Conservation (phyloP, 192 early-diverging fungal species). For the Dimargaris cristalligena region DNA sequence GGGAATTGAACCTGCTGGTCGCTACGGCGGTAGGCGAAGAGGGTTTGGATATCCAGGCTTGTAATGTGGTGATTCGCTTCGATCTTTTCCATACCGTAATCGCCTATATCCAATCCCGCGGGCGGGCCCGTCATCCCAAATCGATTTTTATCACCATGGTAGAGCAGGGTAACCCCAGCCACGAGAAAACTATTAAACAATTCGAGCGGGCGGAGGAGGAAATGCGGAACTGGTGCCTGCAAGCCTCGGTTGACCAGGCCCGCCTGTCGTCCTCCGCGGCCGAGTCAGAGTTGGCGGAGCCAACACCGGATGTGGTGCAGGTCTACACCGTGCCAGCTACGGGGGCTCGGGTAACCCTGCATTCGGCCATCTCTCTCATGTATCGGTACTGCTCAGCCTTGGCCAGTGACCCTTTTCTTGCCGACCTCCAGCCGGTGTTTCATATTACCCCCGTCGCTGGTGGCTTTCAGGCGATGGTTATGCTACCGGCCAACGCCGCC, state of each 20-base stretch:
- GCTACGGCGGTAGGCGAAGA: slow-evolving; percentile 92
- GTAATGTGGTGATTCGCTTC: slow-evolving; percentile 76
- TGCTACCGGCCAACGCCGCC: slow-evolving; percentile 44
- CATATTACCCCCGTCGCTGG: slow-evolving; percentile 14
- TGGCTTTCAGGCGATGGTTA: slow-evolving; percentile 32
- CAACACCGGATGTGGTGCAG: slow-evolving; percentile 19
- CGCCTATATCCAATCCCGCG: slow-evolving; percentile 79
- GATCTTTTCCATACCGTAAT: slow-evolving; percentile 56
- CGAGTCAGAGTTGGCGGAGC: too few relatives aligned
- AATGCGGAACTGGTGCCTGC: slow-evolving; percentile 43
- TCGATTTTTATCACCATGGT: slow-evolving; percentile 67
- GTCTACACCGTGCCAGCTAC: slow-evolving; percentile 43
- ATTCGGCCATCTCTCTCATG: slow-evolving; percentile 44
- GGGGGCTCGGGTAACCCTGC: slow-evolving; percentile 49
- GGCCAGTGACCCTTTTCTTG: slow-evolving; percentile 42
- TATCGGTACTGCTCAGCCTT: slow-evolving; percentile 56
- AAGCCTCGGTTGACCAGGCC: slow-evolving; percentile 1
- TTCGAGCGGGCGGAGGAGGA: slow-evolving; percentile 30
- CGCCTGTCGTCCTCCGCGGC: slow-evolving; percentile 11
- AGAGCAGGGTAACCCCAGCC: slow-evolving; percentile 24
- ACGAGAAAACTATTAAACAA: slow-evolving; percentile 20
- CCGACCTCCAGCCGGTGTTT: slow-evolving; percentile 42
- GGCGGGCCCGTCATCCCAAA: slow-evolving; percentile 54
- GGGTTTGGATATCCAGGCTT: slow-evolving; percentile 84
- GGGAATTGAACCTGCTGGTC: slow-evolving; percentile 59